Evolutionary conservation across 1,139 yeast species (phyloP).

Genomic region (Protomyces gravidus): DNA sequence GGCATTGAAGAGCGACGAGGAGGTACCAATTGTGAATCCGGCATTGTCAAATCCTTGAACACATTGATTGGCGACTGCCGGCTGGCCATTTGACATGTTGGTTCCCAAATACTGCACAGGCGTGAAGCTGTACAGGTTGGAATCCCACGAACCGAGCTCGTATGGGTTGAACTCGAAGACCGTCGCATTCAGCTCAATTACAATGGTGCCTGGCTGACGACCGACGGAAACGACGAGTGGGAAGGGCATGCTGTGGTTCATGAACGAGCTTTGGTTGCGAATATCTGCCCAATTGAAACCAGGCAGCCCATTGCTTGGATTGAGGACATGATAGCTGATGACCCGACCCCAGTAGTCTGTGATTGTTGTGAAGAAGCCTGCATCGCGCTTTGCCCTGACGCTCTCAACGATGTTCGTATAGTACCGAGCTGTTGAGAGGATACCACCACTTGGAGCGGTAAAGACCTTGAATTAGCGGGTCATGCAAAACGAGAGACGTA

Average conservation of each 20-base stretch:
- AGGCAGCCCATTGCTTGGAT: slow-evolving; percentile 52
- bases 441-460: slow-evolving; percentile 43
- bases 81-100: slow-evolving; percentile 53
- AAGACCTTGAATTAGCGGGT: slow-evolving; percentile 47
- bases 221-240: slow-evolving; percentile 78
- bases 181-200: slow-evolving; percentile 47
- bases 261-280: slow-evolving; percentile 50
- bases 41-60: slow-evolving; percentile 60
- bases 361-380: slow-evolving; percentile 71
- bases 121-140: slow-evolving; percentile 58
- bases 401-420: slow-evolving; percentile 55
- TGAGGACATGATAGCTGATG: slow-evolving; percentile 63
- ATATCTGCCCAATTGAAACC: slow-evolving; percentile 64
- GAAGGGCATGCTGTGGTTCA: slow-evolving; percentile 66
- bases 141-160: slow-evolving; percentile 89
- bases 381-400: slow-evolving; percentile 58
- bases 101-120: slow-evolving; percentile 72
- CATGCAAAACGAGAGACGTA: slow-evolving; percentile 41
- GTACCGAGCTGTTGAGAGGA: slow-evolving; percentile 43
- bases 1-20: slow-evolving; percentile 54
- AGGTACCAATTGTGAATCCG: slow-evolving; percentile 69
- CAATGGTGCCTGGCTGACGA: slow-evolving; percentile 53
- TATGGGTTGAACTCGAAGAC: slow-evolving; percentile 74
- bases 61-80: slow-evolving; percentile 43
- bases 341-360: slow-evolving; percentile 86